Evolutionary conservation across 1,284 basidiomycete genomes (phyloP).

Genomic region (Puccinia brachypodii): DNA sequence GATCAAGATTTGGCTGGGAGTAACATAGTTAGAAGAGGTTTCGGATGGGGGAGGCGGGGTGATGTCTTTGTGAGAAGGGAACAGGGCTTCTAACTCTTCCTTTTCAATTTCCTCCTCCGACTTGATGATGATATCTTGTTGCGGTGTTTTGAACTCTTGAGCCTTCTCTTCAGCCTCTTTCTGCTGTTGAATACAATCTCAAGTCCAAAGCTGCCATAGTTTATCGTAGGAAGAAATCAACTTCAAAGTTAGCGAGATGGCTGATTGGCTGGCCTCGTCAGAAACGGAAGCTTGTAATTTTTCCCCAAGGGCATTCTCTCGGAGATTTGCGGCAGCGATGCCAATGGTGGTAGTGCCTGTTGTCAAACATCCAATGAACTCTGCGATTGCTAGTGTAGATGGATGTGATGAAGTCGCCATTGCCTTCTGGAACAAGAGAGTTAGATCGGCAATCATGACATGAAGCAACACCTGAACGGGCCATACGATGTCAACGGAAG

Average conservation of each 20-base stretch:
- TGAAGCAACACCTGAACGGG: conserved; percentile 36
- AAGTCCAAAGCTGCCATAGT: conserved; percentile 75
- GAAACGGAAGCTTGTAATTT: conserved; percentile 2
- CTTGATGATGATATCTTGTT: conserved; percentile 64
- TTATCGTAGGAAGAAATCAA: conserved; percentile 65
- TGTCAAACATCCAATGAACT: conserved; percentile 4
- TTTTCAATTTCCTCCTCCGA: conserved; percentile 65
- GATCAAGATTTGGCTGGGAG: neutral
- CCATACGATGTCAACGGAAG: conserved; percentile 35
- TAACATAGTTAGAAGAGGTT: conserved; percentile 8
- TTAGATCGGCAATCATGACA: conserved; percentile 20
- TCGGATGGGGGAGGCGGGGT: neutral
- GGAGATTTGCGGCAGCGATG: conserved; percentile 39
- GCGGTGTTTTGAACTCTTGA: conserved; percentile 76
- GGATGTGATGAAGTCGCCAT: neutral
- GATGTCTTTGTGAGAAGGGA: conserved; percentile 58
- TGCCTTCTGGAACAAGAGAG: conserved; percentile 22
- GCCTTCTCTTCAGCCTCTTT: conserved; percentile 68
- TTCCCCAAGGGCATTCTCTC: neutral
- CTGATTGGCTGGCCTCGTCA: conserved; percentile 30
- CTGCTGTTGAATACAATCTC: conserved; percentile 71
- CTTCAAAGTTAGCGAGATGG: conserved; percentile 59
- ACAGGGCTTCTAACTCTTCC: conserved; percentile 53
- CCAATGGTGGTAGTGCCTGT: neutral
- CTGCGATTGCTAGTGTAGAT: neutral